Conservation (phyloP, 306 rosid species). For the Inga oerstediana region DNA sequence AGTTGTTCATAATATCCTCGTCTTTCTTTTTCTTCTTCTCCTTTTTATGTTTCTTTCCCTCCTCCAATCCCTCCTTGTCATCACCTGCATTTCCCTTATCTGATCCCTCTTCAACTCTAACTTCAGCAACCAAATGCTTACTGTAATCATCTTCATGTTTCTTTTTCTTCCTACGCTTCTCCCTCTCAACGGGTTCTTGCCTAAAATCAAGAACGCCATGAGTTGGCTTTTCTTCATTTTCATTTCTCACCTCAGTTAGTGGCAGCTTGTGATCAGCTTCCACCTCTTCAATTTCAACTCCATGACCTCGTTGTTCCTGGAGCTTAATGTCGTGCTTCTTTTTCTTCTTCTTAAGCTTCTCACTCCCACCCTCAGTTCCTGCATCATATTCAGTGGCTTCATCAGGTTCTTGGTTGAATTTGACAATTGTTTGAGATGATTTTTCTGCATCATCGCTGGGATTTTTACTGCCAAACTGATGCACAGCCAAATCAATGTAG, state of each 20-base stretch:
- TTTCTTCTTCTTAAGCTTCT: not conserved
- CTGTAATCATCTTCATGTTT: conserved; percentile 7
- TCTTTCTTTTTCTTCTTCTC: conserved; percentile 20
- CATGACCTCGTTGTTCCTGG: not conserved
- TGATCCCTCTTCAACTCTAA: conserved; percentile 15
- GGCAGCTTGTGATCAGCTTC: conserved; percentile 7
- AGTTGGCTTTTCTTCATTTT: conserved; percentile 1
- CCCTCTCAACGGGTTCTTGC: conserved; percentile 23
- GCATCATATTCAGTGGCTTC: not conserved
- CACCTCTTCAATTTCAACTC: conserved; percentile 7
- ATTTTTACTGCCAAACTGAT: not conserved
- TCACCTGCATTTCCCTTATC: conserved; percentile 20
- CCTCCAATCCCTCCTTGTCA: not conserved
- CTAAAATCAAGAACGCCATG: not conserved
- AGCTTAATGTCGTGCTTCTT: not conserved
- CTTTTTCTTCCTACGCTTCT: conserved; percentile 37
- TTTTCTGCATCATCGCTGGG: not conserved
- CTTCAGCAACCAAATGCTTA: not conserved
- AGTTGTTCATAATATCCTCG: not conserved
- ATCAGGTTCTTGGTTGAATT: not conserved
- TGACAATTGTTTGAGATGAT: not conserved
- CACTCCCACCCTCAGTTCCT: not conserved
- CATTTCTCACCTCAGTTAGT: not conserved
- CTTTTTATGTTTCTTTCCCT: conserved; percentile 23
- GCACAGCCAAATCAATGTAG: not conserved